Base-by-base conservation (phyloP, 2,329 filamentous ascomycete species). In the Aspergillus proliferans region DNA sequence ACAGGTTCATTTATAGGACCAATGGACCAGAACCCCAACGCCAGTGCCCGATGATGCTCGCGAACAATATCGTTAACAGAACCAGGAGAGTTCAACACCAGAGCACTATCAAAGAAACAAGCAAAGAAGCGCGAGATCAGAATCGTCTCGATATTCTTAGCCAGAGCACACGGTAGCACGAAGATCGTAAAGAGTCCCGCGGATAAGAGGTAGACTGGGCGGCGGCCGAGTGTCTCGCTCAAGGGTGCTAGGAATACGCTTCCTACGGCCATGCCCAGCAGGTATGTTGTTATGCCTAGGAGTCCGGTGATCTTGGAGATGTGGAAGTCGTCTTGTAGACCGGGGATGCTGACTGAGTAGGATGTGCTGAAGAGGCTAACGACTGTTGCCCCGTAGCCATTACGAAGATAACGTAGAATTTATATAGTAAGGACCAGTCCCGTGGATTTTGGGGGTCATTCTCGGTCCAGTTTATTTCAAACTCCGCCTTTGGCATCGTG, bases 1-100 rank as follows among this genome's bases (percentile, higher is more conserved):
- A 22, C 22, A 22, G 22, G 22, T 4, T 3, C 22, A 22, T 22
- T 22, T 6, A 22, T 22, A 1, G 22, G 22, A 22, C 22, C 22
- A 2, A 22, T 22, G 1, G 22, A 22, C 22, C 22, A 22, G 22
- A 22, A 22, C 22, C 22, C 22, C 4, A 22, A 22, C 69, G 84
- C 85, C 9, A 91, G 71, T 1, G 87, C 87, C 8, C 90, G 82
- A 58, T 86, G 82, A 45, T 92, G 81, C 42, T 90, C 86, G 3
- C 78, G 77, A 14, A 87, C 82, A 46, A 95, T 86, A 64, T 95
- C 90, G 28, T 86, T 83, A 6, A 95, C 79, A 0, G 83, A 87
- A 1, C 88, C 90, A 0, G 89, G 88, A 1, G 85, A 82, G 65
- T 93, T 94, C 7, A 82, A 80, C 28, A 95, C 82, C 79, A 92